phyloP scores from a whole-genome alignment of 768 basidiomycete genomes.

The Mrakia hoshinonis region DNA sequence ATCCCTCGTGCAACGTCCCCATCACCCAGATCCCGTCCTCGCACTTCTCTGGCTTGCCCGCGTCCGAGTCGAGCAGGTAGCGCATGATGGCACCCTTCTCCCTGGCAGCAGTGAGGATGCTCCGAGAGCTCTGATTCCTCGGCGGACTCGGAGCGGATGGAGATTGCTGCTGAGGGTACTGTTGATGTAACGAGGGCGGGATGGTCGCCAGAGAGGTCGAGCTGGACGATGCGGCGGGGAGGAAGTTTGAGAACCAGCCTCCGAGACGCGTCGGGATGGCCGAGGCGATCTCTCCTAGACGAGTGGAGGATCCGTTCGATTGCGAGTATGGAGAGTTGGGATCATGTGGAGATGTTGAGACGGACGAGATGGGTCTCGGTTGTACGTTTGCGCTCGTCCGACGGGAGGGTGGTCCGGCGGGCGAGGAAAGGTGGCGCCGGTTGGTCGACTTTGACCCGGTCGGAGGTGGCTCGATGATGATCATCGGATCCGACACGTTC shows the following conservation, averaged over 20 bases:
- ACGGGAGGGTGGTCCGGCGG: background rate
- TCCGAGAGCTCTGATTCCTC: slow-evolving; percentile 22
- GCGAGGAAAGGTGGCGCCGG: slow-evolving; percentile 7
- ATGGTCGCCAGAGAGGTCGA: slow-evolving; percentile 1
- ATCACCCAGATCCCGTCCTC: slow-evolving; percentile 80
- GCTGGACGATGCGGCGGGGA: background rate
- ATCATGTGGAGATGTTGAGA: background rate
- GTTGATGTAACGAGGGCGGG: slow-evolving; percentile 7
- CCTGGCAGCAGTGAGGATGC: slow-evolving; percentile 20
- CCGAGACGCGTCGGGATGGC: slow-evolving; percentile 24
- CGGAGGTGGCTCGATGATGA: slow-evolving; percentile 17
- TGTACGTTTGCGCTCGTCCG: background rate
- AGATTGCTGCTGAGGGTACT: background rate
- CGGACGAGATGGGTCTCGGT: background rate
- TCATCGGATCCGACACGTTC: background rate
- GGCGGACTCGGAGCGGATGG: slow-evolving; percentile 7
- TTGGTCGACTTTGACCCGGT: too few species aligned
- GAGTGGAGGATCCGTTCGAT: slow-evolving; percentile 8
- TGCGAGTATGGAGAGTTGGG: slow-evolving; percentile 2
- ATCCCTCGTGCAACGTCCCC: slow-evolving; percentile 56
- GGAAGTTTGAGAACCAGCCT: slow-evolving; percentile 26
- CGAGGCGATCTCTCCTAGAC: slow-evolving; percentile 19
- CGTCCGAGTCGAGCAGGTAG: slow-evolving; percentile 83
- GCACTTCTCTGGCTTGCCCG: slow-evolving; percentile 65
- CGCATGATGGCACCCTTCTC: slow-evolving; percentile 64